Percentiles rank a stretch among this genome's conserved stretches.
Conservation (phyloP, 148 eudicot genomes). For the Beta vulgaris region DNA sequence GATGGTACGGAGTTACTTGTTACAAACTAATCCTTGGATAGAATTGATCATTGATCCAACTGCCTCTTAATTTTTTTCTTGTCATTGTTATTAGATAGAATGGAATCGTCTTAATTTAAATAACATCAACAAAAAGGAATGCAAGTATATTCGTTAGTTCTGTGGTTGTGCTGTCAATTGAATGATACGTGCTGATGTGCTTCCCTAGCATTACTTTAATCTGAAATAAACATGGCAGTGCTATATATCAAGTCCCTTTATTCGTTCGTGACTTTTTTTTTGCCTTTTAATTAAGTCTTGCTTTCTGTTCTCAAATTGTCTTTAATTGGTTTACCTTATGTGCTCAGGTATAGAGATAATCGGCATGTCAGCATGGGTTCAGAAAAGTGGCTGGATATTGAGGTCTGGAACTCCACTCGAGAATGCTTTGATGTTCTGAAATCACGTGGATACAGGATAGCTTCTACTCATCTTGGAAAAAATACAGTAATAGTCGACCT, state of each 20-base stretch:
- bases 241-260: not conserved
- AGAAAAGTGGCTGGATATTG: conserved; percentile 97
- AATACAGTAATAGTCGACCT: conserved; percentile 49
- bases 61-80: not conserved
- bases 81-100: not conserved
- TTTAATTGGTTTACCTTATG: conserved; percentile 12
- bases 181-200: not conserved
- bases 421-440: conserved; percentile 77
- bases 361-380: conserved; percentile 98
- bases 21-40: not conserved
- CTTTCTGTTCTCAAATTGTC: not conserved
- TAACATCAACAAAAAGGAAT: not conserved
- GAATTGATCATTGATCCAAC: not conserved
- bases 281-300: not conserved
- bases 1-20: too few relatives aligned
- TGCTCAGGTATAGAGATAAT: conserved; percentile 69
- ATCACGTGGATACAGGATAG: conserved; percentile 90
- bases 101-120: not conserved
- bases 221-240: not conserved
- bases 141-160: not conserved
- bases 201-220: not conserved
- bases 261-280: not conserved
- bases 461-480: conserved; percentile 72
- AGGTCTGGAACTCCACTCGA: conserved; percentile 69
- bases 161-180: not conserved